A percentile compares a stretch with the other conserved stretches of the same genome.
Evolutionary conservation across 805 yeast genomes (phyloP).

Genomic region (Blastobotrys robertii): DNA sequence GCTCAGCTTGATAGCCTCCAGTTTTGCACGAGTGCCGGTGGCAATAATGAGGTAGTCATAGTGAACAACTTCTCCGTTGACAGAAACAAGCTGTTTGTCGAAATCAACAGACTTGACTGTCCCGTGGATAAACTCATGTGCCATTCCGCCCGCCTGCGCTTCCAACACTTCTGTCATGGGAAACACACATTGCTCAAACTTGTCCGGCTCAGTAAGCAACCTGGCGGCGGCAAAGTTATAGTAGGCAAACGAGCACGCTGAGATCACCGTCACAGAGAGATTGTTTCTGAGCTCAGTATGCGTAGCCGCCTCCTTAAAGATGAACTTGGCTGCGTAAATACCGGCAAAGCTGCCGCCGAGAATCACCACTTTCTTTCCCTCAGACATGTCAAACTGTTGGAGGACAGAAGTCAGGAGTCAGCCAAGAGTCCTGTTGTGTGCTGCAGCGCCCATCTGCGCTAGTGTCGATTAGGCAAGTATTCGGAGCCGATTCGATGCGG

Average conservation of each 20-base stretch:
- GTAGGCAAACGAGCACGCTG: constrained; percentile 10
- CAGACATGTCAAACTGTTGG: background rate
- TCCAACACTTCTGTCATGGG: too few relatives aligned
- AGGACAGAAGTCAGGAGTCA: background rate
- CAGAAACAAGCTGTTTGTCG: constrained; percentile 7
- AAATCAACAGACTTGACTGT: constrained; percentile 9
- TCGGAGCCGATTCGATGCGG: too few relatives aligned
- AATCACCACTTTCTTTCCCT: constrained; percentile 1
- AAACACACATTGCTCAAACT: background rate
- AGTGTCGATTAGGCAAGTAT: too few relatives aligned
- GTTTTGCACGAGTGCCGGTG: constrained; percentile 12
- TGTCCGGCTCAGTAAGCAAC: constrained; percentile 10
- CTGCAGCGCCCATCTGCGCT: too few relatives aligned
- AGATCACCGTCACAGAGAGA: constrained; percentile 7
- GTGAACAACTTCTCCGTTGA: constrained; percentile 1
- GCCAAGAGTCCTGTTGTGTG: too few relatives aligned
- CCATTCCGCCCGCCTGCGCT: too few relatives aligned
- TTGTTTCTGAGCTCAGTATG: too few relatives aligned
- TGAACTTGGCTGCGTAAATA: background rate
- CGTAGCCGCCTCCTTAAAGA: background rate
- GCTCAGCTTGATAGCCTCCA: constrained; percentile 10
- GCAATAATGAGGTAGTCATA: constrained; percentile 15
- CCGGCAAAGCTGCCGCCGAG: constrained; percentile 6
- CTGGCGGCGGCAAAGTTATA: constrained; percentile 13
- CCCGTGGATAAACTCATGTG: constrained; percentile 8